phyloP scores from a whole-genome alignment of 345 rosid species.

The Heritiera fomes region DNA sequence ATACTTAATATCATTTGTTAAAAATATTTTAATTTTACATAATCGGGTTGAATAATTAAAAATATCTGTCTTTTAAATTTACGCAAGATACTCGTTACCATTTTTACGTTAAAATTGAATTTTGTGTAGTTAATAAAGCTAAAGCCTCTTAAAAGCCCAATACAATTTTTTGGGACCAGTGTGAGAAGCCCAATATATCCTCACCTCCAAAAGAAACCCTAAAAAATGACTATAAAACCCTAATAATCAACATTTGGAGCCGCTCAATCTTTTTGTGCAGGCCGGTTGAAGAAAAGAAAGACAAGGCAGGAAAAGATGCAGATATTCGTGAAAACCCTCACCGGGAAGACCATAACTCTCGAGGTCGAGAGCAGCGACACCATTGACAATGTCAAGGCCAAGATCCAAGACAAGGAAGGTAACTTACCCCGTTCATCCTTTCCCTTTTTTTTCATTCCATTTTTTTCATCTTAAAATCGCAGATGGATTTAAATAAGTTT shows the following conservation, averaged over 20 bases:
- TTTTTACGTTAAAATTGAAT: too few relatives aligned
- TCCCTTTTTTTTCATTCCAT: background rate
- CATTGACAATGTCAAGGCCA: conserved; percentile 84
- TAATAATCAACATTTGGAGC: background rate
- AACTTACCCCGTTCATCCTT: background rate
- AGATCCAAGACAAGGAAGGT: conserved; percentile 96
- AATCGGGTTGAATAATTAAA: too few relatives aligned
- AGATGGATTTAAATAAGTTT: background rate
- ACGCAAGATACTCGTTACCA: too few relatives aligned
- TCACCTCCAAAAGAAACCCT: conserved; percentile 18
- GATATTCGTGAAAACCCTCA: conserved; percentile 88
- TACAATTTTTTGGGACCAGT: background rate
- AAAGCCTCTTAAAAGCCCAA: background rate
- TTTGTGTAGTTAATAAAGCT: too few relatives aligned
- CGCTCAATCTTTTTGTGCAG: background rate
- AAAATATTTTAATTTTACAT: too few relatives aligned
- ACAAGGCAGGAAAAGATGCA: conserved; percentile 49
- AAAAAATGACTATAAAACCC: conserved; percentile 16
- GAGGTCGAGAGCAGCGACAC: conserved; percentile 90
- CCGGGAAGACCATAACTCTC: conserved; percentile 92
- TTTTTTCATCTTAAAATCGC: background rate
- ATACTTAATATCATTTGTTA: too few relatives aligned
- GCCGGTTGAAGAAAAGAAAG: background rate
- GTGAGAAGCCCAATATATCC: background rate
- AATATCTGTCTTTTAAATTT: too few relatives aligned